Base-by-base conservation (phyloP, 1,284 basidiomycete genomes). In the Boletus chippewaensis region DNA sequence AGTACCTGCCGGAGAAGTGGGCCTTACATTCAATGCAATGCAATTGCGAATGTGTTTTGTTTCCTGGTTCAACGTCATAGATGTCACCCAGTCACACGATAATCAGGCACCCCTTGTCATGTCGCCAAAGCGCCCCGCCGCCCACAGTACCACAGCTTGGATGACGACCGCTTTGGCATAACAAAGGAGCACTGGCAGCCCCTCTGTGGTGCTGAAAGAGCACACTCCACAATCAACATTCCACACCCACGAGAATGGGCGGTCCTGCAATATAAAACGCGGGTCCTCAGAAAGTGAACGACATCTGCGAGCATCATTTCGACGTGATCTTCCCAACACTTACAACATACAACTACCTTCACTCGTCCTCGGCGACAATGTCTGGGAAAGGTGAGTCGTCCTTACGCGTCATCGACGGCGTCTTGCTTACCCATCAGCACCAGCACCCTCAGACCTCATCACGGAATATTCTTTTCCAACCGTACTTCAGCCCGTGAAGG, bases 71-170 rank as follows among this genome's bases (percentile, higher is more conserved):
- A 18, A 18, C 18, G 7, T 1, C 7, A 24, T 7, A 31, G 5
- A 13, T 52, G 31, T 52, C n/a, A n/a, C n/a, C n/a, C n/a, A n/a
- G n/a, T n/a, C 49, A 29, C 60, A 68, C 79, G 67, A 55, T 55
- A 43, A 36, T 54, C 36, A 22, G 36, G 22, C 43, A 29, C 40
- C 49, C 29, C 49, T 24, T 51, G 42, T 5, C 16, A 32, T 5
- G n/a, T 15, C 4, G 24, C 40, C 54, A 44, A 50, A 50, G 45
- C 55, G 1, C 18, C 18, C 18, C 18, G 18, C 18, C 18, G 18
- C 20, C 20, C 31, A 24, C 13, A 31, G 31, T 31, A 32, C 38
- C 40, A 40, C 36, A 40, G 15, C 5, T 26, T 45, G n/a, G 15
- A 34, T 41, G 15, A 26, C 28, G 43, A 50, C 45, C 39, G 22